These are phyloP conservation scores for Fusarium napiforme DNA, from an alignment of 2,329 filamentous ascomycete genomes.

Conservation along the genomic window DNA sequence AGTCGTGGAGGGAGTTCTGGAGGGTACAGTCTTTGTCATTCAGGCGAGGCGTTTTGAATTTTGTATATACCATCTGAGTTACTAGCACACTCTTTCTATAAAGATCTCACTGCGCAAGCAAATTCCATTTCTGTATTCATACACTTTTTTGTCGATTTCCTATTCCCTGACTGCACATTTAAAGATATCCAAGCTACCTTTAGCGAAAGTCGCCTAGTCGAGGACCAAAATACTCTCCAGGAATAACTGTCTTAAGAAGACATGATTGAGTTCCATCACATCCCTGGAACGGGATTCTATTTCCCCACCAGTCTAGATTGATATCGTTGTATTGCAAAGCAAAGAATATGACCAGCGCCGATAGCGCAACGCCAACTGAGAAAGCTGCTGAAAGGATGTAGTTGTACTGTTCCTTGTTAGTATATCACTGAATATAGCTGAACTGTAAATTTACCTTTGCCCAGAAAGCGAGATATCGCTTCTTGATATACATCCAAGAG, in stretches of 20 bases:
- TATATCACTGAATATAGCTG: not conserved
- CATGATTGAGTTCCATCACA: constrained; percentile 44
- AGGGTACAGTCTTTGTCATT: not conserved
- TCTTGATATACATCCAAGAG: constrained; percentile 60
- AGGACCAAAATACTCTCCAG: constrained; percentile 50
- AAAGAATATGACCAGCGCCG: constrained; percentile 61
- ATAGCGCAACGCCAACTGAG: constrained; percentile 57
- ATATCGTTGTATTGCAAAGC: constrained; percentile 54
- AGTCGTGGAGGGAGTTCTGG: not conserved
- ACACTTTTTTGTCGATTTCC: not conserved
- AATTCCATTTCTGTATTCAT: not conserved
- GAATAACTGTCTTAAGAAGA: constrained; percentile 34
- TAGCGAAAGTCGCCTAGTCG: constrained; percentile 23
- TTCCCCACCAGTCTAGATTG: constrained; percentile 60
- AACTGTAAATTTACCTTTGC: constrained; percentile 50
- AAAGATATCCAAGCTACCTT: not conserved
- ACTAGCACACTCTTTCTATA: not conserved
- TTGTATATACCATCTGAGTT: constrained; percentile 12
- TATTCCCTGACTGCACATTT: not conserved
- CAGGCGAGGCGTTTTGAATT: constrained; percentile 5
- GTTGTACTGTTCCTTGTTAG: constrained; percentile 52
- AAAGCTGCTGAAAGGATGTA: constrained; percentile 61
- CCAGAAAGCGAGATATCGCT: constrained; percentile 60
- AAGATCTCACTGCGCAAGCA: no score
- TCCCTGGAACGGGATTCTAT: constrained; percentile 43